phyloP scores from a whole-genome alignment of 495 filamentous ascomycete genomes.

The Penicillium manginii region DNA sequence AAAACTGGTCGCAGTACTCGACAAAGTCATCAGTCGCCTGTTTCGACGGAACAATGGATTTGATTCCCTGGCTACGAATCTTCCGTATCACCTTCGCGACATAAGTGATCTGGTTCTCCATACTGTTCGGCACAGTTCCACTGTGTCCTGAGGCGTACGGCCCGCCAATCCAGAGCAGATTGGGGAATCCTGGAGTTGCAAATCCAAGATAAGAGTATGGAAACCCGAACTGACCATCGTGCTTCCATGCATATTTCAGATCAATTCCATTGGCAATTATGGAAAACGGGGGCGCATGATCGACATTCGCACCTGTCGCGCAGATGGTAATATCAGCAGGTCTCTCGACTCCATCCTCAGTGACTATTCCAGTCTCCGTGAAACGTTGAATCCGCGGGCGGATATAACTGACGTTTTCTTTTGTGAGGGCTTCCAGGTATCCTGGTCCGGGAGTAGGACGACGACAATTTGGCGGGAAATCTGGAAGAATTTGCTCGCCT shows the following conservation, averaged over 20 bases:
- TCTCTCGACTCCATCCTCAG: constrained; percentile 52
- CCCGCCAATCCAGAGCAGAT: constrained; percentile 59
- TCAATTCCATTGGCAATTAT: constrained; percentile 56
- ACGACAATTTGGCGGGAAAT: constrained; percentile 69
- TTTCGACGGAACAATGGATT: constrained; percentile 55
- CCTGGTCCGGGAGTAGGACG: constrained; percentile 72
- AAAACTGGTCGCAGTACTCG: constrained; percentile 63
- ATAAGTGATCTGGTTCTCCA: constrained; percentile 63
- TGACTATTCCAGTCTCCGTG: constrained; percentile 59
- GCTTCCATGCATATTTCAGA: constrained; percentile 52
- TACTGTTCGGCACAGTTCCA: constrained; percentile 54
- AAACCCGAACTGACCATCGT: constrained; percentile 57
- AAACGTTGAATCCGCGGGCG: constrained; percentile 58
- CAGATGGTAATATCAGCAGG: constrained; percentile 66
- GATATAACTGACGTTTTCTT: constrained; percentile 66
- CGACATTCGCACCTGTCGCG: constrained; percentile 67
- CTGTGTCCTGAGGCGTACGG: constrained; percentile 53
- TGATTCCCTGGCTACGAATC: constrained; percentile 63
- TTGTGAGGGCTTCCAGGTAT: constrained; percentile 69
- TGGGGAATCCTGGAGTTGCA: constrained; percentile 66
- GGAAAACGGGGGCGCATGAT: constrained; percentile 62
- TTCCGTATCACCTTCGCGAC: constrained; percentile 68
- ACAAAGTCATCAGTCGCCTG: constrained; percentile 65
- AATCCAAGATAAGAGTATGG: constrained; percentile 69
- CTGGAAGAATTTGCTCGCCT: constrained; percentile 58